Evolutionary conservation across 345 rosid species (phyloP).

Genomic region (Hypericum androsaemum): DNA sequence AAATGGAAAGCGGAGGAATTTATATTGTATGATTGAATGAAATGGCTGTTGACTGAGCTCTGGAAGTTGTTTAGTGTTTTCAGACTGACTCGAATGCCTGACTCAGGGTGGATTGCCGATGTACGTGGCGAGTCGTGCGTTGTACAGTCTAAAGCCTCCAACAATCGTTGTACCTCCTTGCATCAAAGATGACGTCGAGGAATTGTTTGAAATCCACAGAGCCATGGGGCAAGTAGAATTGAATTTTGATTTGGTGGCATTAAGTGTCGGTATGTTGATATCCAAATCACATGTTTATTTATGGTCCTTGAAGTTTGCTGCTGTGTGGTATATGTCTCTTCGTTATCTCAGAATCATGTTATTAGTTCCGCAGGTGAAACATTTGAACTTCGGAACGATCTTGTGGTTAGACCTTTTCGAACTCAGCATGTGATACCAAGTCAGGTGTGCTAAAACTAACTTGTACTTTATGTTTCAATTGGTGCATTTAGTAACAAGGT

Average conservation of each 20-base stretch:
- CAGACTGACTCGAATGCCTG: constrained; percentile 6
- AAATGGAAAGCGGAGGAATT: too few species aligned
- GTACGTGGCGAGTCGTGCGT: constrained; percentile 82
- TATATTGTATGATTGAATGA: background rate
- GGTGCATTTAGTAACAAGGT: background rate
- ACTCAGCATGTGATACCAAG: constrained; percentile 90
- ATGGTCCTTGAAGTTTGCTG: background rate
- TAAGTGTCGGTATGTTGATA: constrained; percentile 53
- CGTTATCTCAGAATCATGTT: constrained; percentile 7
- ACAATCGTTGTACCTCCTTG: constrained; percentile 75
- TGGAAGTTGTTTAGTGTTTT: background rate
- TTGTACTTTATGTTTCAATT: background rate
- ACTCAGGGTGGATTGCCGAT: constrained; percentile 77
- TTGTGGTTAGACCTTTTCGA: constrained; percentile 74
- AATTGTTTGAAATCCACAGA: constrained; percentile 66
- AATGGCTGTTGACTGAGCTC: background rate
- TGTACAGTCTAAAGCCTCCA: constrained; percentile 87
- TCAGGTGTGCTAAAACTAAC: constrained; percentile 38
- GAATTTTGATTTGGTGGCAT: constrained; percentile 60
- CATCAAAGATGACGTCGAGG: constrained; percentile 78
- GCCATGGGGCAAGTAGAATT: constrained; percentile 83
- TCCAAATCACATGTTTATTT: constrained; percentile 5
- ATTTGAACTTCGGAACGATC: constrained; percentile 70
- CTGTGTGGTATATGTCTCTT: constrained; percentile 9
- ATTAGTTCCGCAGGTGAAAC: constrained; percentile 54